phyloP scores from a whole-genome alignment of 306 rosid genomes.

The Crataegus laevigata region DNA sequence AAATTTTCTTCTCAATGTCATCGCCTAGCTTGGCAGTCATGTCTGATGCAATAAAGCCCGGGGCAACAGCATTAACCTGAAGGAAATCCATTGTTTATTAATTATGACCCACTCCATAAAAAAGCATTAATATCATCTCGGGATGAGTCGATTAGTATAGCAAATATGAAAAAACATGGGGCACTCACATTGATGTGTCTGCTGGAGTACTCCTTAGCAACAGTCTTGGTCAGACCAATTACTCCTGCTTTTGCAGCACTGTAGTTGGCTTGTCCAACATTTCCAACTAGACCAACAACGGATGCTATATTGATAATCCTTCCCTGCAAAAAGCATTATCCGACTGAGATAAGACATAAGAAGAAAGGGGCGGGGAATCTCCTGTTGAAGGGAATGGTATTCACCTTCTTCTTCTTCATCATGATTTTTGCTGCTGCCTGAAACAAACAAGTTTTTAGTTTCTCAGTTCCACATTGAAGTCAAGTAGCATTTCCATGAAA shows the following conservation, averaged over 20 bases:
- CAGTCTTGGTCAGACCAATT: conserved; percentile 81
- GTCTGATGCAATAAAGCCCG: conserved; percentile 94
- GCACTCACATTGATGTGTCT: conserved; percentile 70
- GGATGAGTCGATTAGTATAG: conserved; percentile 1
- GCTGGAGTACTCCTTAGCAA: conserved; percentile 88
- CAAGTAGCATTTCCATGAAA: conserved; percentile 5
- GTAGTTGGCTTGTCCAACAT: conserved; percentile 92
- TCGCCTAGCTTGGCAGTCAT: conserved; percentile 90
- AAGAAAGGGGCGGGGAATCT: neutral
- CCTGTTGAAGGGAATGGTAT: neutral
- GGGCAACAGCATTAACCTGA: conserved; percentile 97
- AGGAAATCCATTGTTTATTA: conserved; percentile 7
- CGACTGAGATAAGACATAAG: neutral
- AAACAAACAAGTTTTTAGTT: conserved; percentile 1
- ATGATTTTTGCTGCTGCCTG: conserved; percentile 93
- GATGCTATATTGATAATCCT: conserved; percentile 92
- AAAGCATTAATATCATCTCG: neutral
- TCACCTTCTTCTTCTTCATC: conserved; percentile 95
- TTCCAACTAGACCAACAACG: conserved; percentile 91
- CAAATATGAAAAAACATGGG: neutral
- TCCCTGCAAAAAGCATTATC: conserved; percentile 50
- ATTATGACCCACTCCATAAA: conserved; percentile 18
- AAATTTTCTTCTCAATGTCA: conserved; percentile 76
- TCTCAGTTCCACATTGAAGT: conserved; percentile 18
- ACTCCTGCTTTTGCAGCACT: conserved; percentile 99